These are phyloP conservation scores for Hyaloraphidium curvatum DNA, from an alignment of 192 early-diverging fungal species.

Conservation along the genomic window DNA sequence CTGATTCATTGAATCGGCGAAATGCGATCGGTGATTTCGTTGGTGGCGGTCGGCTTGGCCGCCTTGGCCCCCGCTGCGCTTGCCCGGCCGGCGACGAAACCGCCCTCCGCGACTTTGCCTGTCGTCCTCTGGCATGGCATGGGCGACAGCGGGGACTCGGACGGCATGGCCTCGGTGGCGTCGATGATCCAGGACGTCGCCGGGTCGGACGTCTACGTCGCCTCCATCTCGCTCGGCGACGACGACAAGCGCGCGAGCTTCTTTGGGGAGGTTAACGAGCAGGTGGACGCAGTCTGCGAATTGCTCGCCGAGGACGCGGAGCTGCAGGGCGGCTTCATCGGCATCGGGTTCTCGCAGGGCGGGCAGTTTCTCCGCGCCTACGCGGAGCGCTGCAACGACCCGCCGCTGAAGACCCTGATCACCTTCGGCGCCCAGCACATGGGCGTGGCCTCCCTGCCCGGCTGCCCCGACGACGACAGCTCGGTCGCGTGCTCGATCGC, in stretches of 20 bases:
- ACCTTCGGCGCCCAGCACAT: conserved; percentile 75
- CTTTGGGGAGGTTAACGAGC: conserved; percentile 66
- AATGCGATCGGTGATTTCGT: no score
- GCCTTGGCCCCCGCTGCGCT: no score
- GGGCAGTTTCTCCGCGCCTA: conserved; percentile 57
- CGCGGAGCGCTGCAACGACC: conserved; percentile 60
- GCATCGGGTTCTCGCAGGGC: conserved; percentile 76
- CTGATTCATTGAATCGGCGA: no score
- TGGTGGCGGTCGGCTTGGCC: no score
- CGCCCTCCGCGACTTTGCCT: no score
- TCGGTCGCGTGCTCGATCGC: conserved; percentile 42
- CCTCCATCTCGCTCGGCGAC: conserved; percentile 50
- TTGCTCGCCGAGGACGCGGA: conserved; percentile 33
- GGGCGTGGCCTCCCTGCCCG: conserved; percentile 59
- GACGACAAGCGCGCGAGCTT: conserved; percentile 52
- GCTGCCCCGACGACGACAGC: conserved; percentile 35
- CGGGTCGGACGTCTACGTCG: conserved; percentile 48
- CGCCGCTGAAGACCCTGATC: conserved; percentile 53
- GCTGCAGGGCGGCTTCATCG: conserved; percentile 62
- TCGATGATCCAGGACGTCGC: conserved; percentile 17
- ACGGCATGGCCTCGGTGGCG: conserved; percentile 30
- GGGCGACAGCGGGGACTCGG: conserved; percentile 55
- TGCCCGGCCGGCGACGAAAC: no score
- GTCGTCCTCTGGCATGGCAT: conserved; percentile 81
- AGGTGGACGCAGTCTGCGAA: conserved; percentile 60